These are phyloP conservation scores for Melastoma malabathricum DNA, from an alignment of 345 rosid species.

Conservation along the genomic window DNA sequence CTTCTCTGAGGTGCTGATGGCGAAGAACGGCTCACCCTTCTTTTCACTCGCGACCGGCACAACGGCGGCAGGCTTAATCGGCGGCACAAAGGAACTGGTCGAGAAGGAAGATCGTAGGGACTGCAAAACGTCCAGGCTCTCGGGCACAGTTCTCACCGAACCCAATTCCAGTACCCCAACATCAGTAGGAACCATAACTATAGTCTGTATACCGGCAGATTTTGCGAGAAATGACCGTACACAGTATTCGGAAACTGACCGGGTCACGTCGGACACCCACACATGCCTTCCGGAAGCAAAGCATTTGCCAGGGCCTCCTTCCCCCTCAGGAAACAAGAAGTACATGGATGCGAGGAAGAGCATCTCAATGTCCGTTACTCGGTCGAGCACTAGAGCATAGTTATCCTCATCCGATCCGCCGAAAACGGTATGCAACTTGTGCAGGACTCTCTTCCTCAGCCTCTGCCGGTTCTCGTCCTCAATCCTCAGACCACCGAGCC, in stretches of 20 bases:
- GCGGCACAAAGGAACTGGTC: slow-evolving; percentile 19
- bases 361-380: slow-evolving; percentile 89
- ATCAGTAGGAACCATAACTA: slow-evolving; percentile 79
- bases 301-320: slow-evolving; percentile 89
- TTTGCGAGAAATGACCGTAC: slow-evolving; percentile 70
- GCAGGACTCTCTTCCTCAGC: slow-evolving; percentile 82
- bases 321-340: slow-evolving; percentile 77
- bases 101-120: slow-evolving; percentile 42
- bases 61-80: slow-evolving; percentile 21
- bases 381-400: slow-evolving; percentile 68
- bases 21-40: slow-evolving; percentile 23
- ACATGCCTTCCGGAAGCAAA: slow-evolving; percentile 62
- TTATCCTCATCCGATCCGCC: slow-evolving; percentile 90
- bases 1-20: slow-evolving; percentile 22
- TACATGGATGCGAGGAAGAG: slow-evolving; percentile 93
- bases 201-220: slow-evolving; percentile 70
- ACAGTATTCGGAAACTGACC: slow-evolving; percentile 51
- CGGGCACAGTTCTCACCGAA: slow-evolving; percentile 67
- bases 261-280: slow-evolving; percentile 51
- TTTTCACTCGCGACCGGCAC: slow-evolving; percentile 21
- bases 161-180: slow-evolving; percentile 91
- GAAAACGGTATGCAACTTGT: slow-evolving; percentile 62
- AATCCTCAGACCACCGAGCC: slow-evolving; percentile 19
- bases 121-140: slow-evolving; percentile 46
- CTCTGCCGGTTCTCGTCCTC: slow-evolving; percentile 59